Evolutionary conservation across 495 filamentous ascomycete genomes (phyloP).

Genomic region (Glarea lozoyensis): DNA sequence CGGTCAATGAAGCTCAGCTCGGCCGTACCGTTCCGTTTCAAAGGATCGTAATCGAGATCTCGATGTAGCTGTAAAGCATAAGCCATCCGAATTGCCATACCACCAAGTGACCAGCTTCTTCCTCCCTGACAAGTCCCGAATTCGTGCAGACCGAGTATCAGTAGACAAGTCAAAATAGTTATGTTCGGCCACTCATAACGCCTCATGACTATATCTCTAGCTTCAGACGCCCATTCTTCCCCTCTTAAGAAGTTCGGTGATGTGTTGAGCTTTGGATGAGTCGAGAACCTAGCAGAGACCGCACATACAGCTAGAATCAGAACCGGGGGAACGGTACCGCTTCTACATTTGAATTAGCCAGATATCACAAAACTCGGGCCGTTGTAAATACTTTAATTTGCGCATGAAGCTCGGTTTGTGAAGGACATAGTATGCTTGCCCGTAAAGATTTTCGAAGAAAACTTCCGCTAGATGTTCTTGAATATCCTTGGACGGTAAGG

Average conservation of each 20-base stretch:
- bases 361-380: too few species aligned
- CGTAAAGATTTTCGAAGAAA: conserved; percentile 94
- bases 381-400: conserved; percentile 57
- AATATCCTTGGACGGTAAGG: conserved; percentile 77
- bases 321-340: conserved; percentile 63
- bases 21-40: conserved; percentile 53
- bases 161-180: conserved; percentile 79
- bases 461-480: conserved; percentile 92
- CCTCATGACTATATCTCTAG: conserved; percentile 73
- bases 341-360: conserved; percentile 24
- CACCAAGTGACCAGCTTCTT: conserved; percentile 88
- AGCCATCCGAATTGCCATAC: conserved; percentile 93
- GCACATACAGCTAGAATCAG: conserved; percentile 87
- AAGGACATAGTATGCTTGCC: conserved; percentile 89
- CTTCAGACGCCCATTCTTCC: conserved; percentile 79
- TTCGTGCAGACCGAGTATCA: conserved; percentile 86
- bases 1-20: conserved; percentile 84
- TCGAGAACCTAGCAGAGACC: conserved; percentile 90
- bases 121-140: conserved; percentile 97
- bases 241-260: conserved; percentile 85
- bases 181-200: conserved; percentile 94
- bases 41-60: conserved; percentile 82
- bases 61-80: conserved; percentile 91
- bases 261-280: conserved; percentile 74
- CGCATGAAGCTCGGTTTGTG: conserved; percentile 97